These are phyloP conservation scores for Mycotypha africana DNA, from an alignment of 371 early-diverging fungal species.

Conservation along the genomic window DNA sequence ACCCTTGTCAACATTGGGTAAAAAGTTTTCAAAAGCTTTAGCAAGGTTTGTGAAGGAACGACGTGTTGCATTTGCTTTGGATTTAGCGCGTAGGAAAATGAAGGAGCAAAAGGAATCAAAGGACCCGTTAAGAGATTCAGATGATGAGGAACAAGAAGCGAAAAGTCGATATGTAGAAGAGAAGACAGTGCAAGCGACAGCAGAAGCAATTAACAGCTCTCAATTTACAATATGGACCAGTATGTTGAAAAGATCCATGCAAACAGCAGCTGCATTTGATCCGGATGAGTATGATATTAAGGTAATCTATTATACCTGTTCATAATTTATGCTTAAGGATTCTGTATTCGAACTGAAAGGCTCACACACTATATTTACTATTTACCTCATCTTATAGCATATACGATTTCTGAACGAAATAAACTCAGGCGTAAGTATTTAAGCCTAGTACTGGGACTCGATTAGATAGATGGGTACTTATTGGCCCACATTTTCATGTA, in stretches of 20 bases:
- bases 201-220: constrained; percentile 28
- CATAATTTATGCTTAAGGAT: too few species aligned
- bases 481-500: not conserved
- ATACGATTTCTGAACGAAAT: constrained; percentile 79
- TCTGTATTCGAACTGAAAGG: too few species aligned
- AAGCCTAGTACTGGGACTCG: too few species aligned
- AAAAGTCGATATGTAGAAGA: constrained; percentile 8
- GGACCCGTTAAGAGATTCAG: constrained; percentile 23
- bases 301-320: too few species aligned
- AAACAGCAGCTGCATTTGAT: constrained; percentile 66
- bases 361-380: not conserved
- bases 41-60: constrained; percentile 54
- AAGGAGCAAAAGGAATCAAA: constrained; percentile 26
- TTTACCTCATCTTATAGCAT: constrained; percentile 33
- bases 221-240: constrained; percentile 73
- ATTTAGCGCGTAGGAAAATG: constrained; percentile 23
- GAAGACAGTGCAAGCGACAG: constrained; percentile 17
- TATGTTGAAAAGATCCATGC: constrained; percentile 64
- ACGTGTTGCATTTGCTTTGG: constrained; percentile 34
- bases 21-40: constrained; percentile 60
- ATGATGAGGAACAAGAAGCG: constrained; percentile 14
- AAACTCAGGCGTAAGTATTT: constrained; percentile 64
- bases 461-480: not conserved
- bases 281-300: constrained; percentile 66
- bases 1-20: constrained; percentile 50